A percentile compares a stretch with the other conserved stretches of the same genome.
Evolutionary conservation across 805 yeast species (phyloP).

Genomic region (Kodamaea kaohsiungensis): DNA sequence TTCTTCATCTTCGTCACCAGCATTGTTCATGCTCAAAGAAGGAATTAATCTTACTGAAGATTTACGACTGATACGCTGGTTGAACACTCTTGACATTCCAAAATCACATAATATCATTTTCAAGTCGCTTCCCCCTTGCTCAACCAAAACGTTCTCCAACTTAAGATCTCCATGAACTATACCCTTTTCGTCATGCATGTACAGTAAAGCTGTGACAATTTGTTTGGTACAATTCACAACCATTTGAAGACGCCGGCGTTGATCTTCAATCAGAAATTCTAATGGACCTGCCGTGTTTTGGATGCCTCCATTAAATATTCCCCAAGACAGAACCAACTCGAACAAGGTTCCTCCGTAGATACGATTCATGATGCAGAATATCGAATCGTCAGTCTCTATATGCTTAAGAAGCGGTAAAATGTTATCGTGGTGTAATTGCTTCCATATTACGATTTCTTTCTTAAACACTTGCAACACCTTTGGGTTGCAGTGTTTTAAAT

Average conservation of each 20-base stretch:
- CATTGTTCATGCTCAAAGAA: slow-evolving; percentile 10
- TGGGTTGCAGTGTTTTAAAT: slow-evolving; percentile 35
- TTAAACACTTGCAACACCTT: slow-evolving; percentile 59
- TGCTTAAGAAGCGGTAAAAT: slow-evolving; percentile 64
- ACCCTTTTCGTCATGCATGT: slow-evolving; percentile 55
- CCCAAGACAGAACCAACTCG: slow-evolving; percentile 73
- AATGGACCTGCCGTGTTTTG: slow-evolving; percentile 28
- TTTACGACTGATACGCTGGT: slow-evolving; percentile 27
- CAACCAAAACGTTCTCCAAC: slow-evolving; percentile 74
- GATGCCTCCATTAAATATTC: slow-evolving; percentile 37
- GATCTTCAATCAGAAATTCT: slow-evolving; percentile 26
- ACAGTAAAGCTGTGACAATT: slow-evolving; percentile 57
- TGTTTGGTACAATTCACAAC: slow-evolving; percentile 45
- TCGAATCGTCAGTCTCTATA: slow-evolving; percentile 59
- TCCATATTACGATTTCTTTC: slow-evolving; percentile 79
- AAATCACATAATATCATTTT: slow-evolving; percentile 77
- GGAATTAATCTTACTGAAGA: slow-evolving; percentile 13
- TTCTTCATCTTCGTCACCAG: slow-evolving; percentile 14
- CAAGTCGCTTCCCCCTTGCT: slow-evolving; percentile 23
- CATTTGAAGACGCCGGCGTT: slow-evolving; percentile 35
- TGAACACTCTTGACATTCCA: slow-evolving; percentile 65
- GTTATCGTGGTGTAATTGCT: slow-evolving; percentile 59
- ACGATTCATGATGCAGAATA: slow-evolving; percentile 71
- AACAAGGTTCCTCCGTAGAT: slow-evolving; percentile 79
- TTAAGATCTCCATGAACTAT: slow-evolving; percentile 84